phyloP scores from a whole-genome alignment of 257 asterid species.

The Rubia yunnanensis region DNA sequence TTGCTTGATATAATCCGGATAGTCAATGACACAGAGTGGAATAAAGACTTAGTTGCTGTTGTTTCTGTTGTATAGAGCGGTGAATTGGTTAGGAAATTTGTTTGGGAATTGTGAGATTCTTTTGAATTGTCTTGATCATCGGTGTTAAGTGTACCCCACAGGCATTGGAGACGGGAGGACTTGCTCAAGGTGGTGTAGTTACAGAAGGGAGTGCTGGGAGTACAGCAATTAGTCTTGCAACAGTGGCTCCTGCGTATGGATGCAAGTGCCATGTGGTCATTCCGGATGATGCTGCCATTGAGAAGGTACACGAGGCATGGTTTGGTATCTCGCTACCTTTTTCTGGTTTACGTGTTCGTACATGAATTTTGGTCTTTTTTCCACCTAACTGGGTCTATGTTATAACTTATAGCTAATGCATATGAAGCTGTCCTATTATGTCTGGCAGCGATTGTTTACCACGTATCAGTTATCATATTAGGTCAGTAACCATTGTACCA shows the following conservation, averaged over 20 bases:
- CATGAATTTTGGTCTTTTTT: neutral
- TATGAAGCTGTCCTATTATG: neutral
- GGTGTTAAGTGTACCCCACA: conserved; percentile 12
- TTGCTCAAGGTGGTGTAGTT: conserved; percentile 76
- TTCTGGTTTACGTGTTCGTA: neutral
- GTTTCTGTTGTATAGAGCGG: too few species aligned
- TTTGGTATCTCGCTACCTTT: neutral
- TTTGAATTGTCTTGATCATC: neutral
- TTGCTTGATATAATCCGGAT: neutral
- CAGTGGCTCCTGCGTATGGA: conserved; percentile 91
- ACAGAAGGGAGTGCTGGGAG: conserved; percentile 99
- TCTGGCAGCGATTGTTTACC: neutral
- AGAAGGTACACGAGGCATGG: conserved; percentile 42
- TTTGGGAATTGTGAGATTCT: neutral
- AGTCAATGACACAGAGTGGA: neutral
- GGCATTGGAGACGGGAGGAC: conserved; percentile 80
- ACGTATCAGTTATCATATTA: neutral
- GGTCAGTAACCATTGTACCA: neutral
- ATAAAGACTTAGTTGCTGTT: neutral
- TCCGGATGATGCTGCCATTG: conserved; percentile 95
- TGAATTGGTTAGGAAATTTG: neutral
- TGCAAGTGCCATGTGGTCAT: conserved; percentile 94
- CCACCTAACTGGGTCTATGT: neutral
- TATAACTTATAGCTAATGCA: neutral
- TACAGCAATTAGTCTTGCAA: conserved; percentile 95